Evolutionary conservation across 2,329 filamentous ascomycete genomes (phyloP).

Genomic region (Colletotrichum gloeosporioides): DNA sequence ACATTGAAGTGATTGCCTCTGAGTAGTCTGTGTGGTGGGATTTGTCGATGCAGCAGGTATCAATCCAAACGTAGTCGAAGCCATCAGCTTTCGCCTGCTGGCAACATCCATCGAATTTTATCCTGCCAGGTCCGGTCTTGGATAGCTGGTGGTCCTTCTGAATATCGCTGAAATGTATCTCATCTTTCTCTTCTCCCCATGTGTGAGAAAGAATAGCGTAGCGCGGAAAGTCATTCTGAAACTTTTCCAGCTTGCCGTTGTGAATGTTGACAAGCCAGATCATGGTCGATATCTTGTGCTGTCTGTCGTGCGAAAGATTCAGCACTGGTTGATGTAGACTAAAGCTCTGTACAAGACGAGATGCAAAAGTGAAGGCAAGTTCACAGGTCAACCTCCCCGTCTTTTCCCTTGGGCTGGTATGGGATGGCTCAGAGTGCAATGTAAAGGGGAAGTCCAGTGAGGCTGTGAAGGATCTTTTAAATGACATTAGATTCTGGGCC

Average conservation of each 20-base stretch:
- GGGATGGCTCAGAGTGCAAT: neutral
- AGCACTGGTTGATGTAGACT: too few relatives aligned
- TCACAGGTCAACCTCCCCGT: neutral
- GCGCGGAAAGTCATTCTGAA: neutral
- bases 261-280: neutral
- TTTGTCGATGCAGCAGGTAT: neutral
- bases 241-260: neutral
- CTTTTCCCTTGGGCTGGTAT: too few relatives aligned
- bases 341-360: too few relatives aligned
- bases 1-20: neutral
- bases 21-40: neutral
- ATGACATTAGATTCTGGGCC: neutral
- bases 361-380: neutral
- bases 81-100: neutral
- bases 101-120: neutral
- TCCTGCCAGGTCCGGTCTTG: neutral
- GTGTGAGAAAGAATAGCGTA: neutral
- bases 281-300: neutral
- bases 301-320: rapidly evolving
- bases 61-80: neutral
- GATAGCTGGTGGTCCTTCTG: neutral
- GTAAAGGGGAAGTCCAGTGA: too few relatives aligned
- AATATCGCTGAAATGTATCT: neutral
- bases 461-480: too few relatives aligned
- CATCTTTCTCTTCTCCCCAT: neutral